Evolutionary conservation across 306 rosid species (phyloP), one percentile per base, ranked within the genome.

Genomic region (Rosa multiflora): DNA sequence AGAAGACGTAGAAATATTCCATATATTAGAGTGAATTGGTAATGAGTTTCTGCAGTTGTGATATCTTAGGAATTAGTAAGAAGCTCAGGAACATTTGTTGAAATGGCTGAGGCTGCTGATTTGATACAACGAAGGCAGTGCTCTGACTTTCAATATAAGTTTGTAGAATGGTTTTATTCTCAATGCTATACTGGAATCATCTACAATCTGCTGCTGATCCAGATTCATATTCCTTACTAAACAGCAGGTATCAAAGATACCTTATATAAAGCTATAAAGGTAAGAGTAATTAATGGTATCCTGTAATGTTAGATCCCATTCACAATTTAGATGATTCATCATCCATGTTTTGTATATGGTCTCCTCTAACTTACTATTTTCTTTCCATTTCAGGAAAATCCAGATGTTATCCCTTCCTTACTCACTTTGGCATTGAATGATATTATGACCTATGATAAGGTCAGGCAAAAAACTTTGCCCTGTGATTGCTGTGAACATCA

Each of bases 91-190:
- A 75, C 83, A 5, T 87, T 87, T 61, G 90, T 86, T 73, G 84
- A 78, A 72, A 81, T 62, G 9, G 97, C 99, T 32, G 82, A 78
- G 83, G 99, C 99, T 56, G 99, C 99, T 76, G 99, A 93, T 82
- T 82, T 93, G 85, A 91, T 91, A 83, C 88, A 95, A 78, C 92
- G 90, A 18, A 85, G 97, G 77, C 98, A 95, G 87, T 93, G 98
- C 67, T 93, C 98, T 73, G 96, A 91, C 5, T 93, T 95, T 82
- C 91, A 73, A 12, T 88, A 96, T 91, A 85, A 85, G 97, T 82
- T 86, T 56, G 73, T 80, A 44, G 56, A 5, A 74, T 35, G 61
- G 61, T 83, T 84, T 47, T 44, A 40, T 74, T 73, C 40, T 62
- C 53, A 63, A 72, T 77, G 68, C 66, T 76, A 4, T 70, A 72